Conservation (phyloP, 2,329 filamentous ascomycete genomes). For the Trichoderma lentiforme region DNA sequence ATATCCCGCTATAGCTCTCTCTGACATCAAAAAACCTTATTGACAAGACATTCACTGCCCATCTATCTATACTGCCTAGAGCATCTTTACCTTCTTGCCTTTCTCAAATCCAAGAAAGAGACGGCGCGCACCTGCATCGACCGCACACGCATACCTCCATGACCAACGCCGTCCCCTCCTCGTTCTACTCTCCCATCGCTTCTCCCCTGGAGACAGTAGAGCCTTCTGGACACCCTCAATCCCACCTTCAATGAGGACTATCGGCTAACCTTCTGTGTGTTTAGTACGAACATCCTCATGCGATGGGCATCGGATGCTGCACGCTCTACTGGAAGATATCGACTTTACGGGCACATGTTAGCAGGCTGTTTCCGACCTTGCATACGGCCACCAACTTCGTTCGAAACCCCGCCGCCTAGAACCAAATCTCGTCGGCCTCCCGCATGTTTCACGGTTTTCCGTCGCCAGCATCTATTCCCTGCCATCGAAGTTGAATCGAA, state of each 20-base stretch:
- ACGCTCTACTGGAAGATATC: background rate
- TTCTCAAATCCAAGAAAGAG: background rate
- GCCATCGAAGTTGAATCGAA: background rate
- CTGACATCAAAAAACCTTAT: background rate
- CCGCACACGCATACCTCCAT: background rate
- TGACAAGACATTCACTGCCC: background rate
- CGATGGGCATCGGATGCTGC: background rate
- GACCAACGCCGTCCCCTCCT: background rate
- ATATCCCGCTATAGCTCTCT: background rate
- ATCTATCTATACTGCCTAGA: background rate
- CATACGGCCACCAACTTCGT: background rate
- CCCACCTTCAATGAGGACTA: background rate
- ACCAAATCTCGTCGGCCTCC: background rate
- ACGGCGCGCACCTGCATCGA: background rate
- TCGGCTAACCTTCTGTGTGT: background rate
- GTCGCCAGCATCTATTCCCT: background rate
- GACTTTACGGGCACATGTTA: background rate
- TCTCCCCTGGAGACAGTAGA: background rate
- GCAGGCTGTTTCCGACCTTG: background rate
- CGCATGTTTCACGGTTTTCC: background rate
- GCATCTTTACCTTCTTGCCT: background rate
- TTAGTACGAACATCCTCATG: background rate
- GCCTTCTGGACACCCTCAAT: background rate
- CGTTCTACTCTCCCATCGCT: background rate
- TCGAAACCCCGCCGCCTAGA: background rate